Conservation (phyloP, 2,329 filamentous ascomycete species). For the Thielaviopsis ethacetica region DNA sequence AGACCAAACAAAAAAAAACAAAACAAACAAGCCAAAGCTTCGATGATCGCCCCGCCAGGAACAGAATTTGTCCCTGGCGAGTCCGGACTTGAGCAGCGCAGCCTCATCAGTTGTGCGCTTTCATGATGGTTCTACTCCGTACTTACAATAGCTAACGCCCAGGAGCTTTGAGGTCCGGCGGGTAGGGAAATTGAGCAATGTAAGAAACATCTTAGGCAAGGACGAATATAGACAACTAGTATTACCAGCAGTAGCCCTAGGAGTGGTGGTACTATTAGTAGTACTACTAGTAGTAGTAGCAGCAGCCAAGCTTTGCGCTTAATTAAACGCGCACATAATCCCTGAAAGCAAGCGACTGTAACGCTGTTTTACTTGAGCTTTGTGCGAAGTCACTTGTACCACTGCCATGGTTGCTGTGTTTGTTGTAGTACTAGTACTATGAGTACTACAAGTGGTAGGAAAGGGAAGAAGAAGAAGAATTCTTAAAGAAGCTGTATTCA, state of each 20-base stretch:
- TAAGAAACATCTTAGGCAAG: not conserved
- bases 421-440: too few relatives aligned
- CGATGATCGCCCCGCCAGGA: not conserved
- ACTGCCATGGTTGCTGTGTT: too few relatives aligned
- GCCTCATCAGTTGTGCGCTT: not conserved
- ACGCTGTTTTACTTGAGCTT: too few relatives aligned
- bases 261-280: too few relatives aligned
- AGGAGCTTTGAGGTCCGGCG: not conserved
- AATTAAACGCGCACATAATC: not conserved
- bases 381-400: too few relatives aligned
- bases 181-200: not conserved
- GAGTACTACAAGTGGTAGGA: too few relatives aligned
- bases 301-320: not conserved
- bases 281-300: not conserved
- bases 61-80: not conserved
- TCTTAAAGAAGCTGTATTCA: too few relatives aligned
- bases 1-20: not conserved
- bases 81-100: not conserved
- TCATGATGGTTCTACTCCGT: too few relatives aligned
- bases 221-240: not conserved
- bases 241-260: not conserved
- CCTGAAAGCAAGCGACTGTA: not conserved
- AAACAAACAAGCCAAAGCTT: not conserved
- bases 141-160: not conserved
- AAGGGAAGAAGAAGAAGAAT: too few relatives aligned